A percentile compares a stretch with the other conserved stretches of the same genome.
Evolutionary conservation across 306 rosid species (phyloP).

Genomic region (Quercus rubra): DNA sequence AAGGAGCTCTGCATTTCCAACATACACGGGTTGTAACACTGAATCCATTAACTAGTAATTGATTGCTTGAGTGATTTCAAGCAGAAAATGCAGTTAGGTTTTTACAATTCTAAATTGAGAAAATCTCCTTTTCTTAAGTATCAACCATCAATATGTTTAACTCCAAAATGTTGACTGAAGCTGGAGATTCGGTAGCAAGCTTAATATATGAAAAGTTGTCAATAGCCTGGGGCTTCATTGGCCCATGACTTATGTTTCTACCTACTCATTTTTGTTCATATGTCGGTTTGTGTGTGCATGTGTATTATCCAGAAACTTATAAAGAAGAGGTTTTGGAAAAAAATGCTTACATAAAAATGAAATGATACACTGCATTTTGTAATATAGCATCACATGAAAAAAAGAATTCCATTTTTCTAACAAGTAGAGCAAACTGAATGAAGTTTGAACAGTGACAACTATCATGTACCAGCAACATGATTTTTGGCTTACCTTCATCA

Average conservation of each 20-base stretch:
- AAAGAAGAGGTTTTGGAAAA: neutral
- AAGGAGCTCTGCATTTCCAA: conserved; percentile 39
- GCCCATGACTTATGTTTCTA: neutral
- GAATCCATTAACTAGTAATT: neutral
- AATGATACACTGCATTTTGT: no score
- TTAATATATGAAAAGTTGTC: no score
- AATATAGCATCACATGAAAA: no score
- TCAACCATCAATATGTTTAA: neutral
- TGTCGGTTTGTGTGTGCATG: neutral
- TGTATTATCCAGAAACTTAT: neutral
- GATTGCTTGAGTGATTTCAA: neutral
- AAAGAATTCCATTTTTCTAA: no score
- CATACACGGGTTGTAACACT: neutral
- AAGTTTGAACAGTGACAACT: no score
- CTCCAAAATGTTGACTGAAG: no score
- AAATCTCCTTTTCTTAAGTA: neutral
- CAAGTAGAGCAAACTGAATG: no score
- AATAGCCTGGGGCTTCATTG: no score
- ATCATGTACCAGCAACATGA: no score
- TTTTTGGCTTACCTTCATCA: no score
- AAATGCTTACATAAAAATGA: neutral
- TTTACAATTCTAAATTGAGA: neutral
- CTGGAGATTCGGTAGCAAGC: no score
- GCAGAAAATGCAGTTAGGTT: neutral
- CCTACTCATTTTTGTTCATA: neutral